phyloP scores from a whole-genome alignment of 768 basidiomycete species.

The Serendipita sp. region DNA sequence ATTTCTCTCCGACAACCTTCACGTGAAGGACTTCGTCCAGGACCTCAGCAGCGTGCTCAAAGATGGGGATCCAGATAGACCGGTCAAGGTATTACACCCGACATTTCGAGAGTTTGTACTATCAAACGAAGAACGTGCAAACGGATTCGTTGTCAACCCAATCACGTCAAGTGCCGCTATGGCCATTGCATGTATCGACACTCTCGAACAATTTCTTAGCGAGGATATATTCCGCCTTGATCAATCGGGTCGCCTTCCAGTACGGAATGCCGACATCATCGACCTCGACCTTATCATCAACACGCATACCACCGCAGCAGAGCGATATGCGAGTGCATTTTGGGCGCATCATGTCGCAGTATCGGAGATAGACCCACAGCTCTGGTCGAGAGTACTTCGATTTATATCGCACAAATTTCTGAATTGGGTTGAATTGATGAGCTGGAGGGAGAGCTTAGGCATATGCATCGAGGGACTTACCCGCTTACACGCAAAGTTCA shows the following conservation, averaged over 20 bases:
- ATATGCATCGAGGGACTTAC: background rate
- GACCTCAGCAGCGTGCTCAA: background rate
- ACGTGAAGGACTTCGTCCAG: background rate
- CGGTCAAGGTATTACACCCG: background rate
- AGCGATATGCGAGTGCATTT: background rate
- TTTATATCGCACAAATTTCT: background rate
- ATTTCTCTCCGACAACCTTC: background rate
- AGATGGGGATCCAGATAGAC: background rate
- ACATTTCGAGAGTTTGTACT: background rate
- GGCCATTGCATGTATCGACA: background rate
- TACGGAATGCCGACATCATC: background rate
- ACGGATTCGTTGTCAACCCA: background rate
- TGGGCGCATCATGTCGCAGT: background rate
- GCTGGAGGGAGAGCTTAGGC: background rate
- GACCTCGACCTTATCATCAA: background rate
- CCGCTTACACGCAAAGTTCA: background rate
- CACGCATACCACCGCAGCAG: background rate
- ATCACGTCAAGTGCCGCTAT: background rate
- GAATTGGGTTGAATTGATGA: slow-evolving; percentile 6
- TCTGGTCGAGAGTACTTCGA: background rate
- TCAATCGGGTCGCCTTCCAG: background rate
- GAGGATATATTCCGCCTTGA: background rate
- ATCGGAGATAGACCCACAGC: background rate
- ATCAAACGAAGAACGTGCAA: background rate
- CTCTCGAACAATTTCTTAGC: background rate